Evolutionary conservation across 768 basidiomycete genomes (phyloP).

Genomic region (Candolleomyces aberdarensis): DNA sequence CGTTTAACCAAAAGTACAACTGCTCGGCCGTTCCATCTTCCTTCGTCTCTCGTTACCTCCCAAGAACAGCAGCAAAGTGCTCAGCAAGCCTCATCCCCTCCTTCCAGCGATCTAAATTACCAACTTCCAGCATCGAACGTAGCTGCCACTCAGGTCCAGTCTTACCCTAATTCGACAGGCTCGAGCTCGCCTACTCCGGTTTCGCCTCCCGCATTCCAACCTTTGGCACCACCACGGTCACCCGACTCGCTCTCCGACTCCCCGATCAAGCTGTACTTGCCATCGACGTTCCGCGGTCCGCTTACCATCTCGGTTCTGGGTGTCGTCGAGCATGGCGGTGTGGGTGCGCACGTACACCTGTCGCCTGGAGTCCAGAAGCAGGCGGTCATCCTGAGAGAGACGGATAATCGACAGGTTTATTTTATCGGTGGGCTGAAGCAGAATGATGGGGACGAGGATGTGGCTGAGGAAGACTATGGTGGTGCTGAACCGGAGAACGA

Average conservation of each 20-base stretch:
- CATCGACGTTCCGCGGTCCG: conserved; percentile 40
- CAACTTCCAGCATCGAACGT: no score
- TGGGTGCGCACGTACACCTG: conserved; percentile 33
- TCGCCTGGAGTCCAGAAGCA: conserved; percentile 24
- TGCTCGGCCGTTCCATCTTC: neutral
- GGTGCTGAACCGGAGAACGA: conserved; percentile 15
- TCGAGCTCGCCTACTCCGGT: neutral
- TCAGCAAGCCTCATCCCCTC: no score
- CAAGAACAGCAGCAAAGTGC: neutral
- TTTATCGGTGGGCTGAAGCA: conserved; percentile 32
- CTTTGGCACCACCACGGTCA: neutral
- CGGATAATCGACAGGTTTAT: conserved; percentile 26
- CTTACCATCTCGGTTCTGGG: conserved; percentile 28
- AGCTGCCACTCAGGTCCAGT: no score
- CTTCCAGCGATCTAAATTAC: no score
- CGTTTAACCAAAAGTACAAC: neutral
- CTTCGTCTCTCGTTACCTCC: neutral
- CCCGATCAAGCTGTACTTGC: conserved; percentile 29
- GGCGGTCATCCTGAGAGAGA: conserved; percentile 34
- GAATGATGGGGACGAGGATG: conserved; percentile 10
- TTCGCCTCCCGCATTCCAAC: neutral
- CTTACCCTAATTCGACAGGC: no score
- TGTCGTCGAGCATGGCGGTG: conserved; percentile 26
- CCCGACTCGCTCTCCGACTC: neutral
- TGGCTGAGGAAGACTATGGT: conserved; percentile 15